Evolutionary conservation across 192 early-diverging fungal species (phyloP), one percentile per base, ranked within the genome.

Genomic region (Coemansia erecta): DNA sequence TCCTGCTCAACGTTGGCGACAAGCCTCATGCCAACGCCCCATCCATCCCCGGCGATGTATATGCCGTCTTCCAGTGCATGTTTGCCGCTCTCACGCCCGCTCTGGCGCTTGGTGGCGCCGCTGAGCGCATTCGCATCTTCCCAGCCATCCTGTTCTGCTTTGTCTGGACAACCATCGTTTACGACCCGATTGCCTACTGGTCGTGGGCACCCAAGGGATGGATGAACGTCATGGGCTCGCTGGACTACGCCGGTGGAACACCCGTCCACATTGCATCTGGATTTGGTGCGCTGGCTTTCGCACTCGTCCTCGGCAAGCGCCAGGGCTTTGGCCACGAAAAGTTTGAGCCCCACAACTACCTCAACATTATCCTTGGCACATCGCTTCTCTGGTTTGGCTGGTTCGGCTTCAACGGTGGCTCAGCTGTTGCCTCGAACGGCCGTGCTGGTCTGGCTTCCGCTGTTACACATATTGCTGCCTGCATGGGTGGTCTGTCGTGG

Each of bases 211-310:
- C 79, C 28, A 88, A 87, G 59, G 96, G 96, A 2, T 98, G 93
- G 94, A 77, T 90, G 49, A 79, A 72, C 46, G 86, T 85, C 33
- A 80, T 93, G 79, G 93, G 93, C 33, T 85, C 82, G 23, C 82
- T 95, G 21, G 94, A 99, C 79, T 99, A 92, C 60, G 94, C 97
- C 14, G 97, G 97, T 46, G 94, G 97, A 21, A 92, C 92, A n/a
- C 92, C 94, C 19, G 94, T 99, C 22, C 93, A 99, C 70, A 90
- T 95, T 19, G 80, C 87, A 1, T 93, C 92, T 23, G 97, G 97
- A 18, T 90, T 89, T 64, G 88, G 90, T 47, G 91, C 89, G 37
- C 81, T 97, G 50, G 97, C 95, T 33, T 94, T 91, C 77, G 82
- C 89, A n/a, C 54, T 94, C 31, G 83, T 94, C 10, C 59, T 95